Evolutionary conservation across 257 asterid genomes (phyloP), one percentile per base, ranked within the genome.

Genomic region (Ehretia macrophylla): DNA sequence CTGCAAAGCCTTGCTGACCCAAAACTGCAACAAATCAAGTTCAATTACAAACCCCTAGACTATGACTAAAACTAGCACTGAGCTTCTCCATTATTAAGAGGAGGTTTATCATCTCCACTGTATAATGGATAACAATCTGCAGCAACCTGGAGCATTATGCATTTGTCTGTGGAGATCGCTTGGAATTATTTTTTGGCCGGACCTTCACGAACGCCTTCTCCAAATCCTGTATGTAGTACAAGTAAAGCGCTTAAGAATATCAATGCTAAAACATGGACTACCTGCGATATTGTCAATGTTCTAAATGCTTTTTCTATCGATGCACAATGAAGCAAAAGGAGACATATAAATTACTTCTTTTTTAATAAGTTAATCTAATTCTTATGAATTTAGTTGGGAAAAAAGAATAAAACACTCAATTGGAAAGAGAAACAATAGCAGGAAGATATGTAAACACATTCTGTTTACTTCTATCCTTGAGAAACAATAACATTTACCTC

Each of bases 161-260:
- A 44, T 59, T 74, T 53, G 70, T 55, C 53, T 81, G 81, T 32
- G 86, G 55, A 14, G 72, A 87, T 71, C 78, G 88, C 80, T 86
- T 92, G 56, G 90, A 84, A 74, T 92, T 92, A 74, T 92, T 88
- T 81, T 77, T 86, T 18, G 70, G 78, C 38, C 89, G 82, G 68
- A 86, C 67, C 86, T 88, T 88, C 65, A 76, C 75, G 71, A 88
- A 88, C 11, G 95, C 97, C 54, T 88, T 73, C 50, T 66, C 83
- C 86, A 91, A 69, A 64, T 83, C 95, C 92, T 90, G 81, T 57
- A 74, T 52, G 48, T 56, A 66, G 39, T 60, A 61, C 37, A 42
- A 59, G 51, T 11, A 10, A 42, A 3, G 47, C 12, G 12, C 4
- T 42, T 42, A 42, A 42, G 12, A 42, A 42, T 42, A 42, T 42